Evolutionary conservation across 2,329 filamentous ascomycete species (phyloP), one percentile per base, ranked within the genome.

Genomic region (Cercospora zeina): DNA sequence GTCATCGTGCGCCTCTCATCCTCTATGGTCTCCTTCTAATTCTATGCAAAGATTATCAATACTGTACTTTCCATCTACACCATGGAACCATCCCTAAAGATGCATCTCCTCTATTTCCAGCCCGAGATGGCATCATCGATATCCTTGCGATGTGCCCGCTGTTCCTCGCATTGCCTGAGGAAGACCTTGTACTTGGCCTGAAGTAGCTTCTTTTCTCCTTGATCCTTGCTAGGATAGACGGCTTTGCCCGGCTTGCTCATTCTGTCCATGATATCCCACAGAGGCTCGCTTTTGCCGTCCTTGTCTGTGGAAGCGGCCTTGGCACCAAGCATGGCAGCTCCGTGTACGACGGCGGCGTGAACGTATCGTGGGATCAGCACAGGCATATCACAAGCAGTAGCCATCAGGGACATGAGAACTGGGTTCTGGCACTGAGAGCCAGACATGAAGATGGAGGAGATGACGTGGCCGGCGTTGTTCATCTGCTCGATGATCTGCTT

Each of bases 211-310:
- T 89, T 93, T 81, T 96, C 89, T 10, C 84, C 83, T 62, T 80
- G 78, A 73, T 96, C 85, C 58, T 82, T 85, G 21, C 87, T 87
- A 0, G 93, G 92, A 75, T 87, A 83, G 1, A 97, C 89, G 54
- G 92, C 85, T 71, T 88, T 90, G 33, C 93, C 95, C 8, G 91
- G 89, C 82, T 97, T 96, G 79, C 90, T 96, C 88, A 97, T 95
- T 61, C 92, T 86, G 76, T 96, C 91, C 95, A 99, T 99, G 74
- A 99, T 97, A 69, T 87, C 85, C 95, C 95, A 99, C 65, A 99
- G 80, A 42, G 89, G 85, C 79, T 97, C 93, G 0, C 90, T 93
- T 71, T 88, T 87, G 49, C 91, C 90, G 9, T 89, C 83, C 39
- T 83, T 82, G 71, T 89, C 87, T 33, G 89, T 89, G 70, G 89